Evolutionary conservation across 2,329 filamentous ascomycete species (phyloP).

Genomic region (Golovinomyces cichoracearum): DNA sequence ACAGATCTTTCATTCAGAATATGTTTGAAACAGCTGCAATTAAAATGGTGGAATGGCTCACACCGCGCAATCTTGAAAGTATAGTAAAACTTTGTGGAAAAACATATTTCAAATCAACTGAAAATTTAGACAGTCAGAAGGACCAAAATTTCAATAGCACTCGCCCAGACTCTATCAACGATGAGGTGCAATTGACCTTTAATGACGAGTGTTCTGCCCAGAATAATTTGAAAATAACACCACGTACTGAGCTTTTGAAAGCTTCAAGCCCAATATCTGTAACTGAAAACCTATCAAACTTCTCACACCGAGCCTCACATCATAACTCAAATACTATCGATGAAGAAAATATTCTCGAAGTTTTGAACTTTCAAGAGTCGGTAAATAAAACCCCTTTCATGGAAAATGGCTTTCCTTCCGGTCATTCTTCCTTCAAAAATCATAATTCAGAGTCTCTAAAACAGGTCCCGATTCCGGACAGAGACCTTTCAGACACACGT

Average conservation of each 20-base stretch:
- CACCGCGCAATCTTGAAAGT: constrained; percentile 21
- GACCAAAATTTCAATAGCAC: no score
- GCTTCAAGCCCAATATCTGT: not conserved
- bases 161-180: not conserved
- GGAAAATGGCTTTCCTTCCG: no score
- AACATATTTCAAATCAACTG: not conserved
- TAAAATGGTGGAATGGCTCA: constrained; percentile 47
- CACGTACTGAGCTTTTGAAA: not conserved
- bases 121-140: not conserved
- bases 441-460: not conserved
- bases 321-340: not conserved
- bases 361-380: not conserved
- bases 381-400: not conserved
- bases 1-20: constrained; percentile 37
- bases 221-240: not conserved
- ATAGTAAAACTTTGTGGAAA: not conserved
- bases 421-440: no score
- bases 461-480: not conserved
- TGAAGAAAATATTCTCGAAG: not conserved
- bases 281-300: not conserved
- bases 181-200: not conserved
- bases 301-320: not conserved
- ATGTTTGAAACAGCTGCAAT: constrained; percentile 39
- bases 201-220: not conserved
- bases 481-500: not conserved